These are phyloP conservation scores for Terfezia claveryi DNA, from an alignment of 495 filamentous ascomycete species.

Conservation along the genomic window DNA sequence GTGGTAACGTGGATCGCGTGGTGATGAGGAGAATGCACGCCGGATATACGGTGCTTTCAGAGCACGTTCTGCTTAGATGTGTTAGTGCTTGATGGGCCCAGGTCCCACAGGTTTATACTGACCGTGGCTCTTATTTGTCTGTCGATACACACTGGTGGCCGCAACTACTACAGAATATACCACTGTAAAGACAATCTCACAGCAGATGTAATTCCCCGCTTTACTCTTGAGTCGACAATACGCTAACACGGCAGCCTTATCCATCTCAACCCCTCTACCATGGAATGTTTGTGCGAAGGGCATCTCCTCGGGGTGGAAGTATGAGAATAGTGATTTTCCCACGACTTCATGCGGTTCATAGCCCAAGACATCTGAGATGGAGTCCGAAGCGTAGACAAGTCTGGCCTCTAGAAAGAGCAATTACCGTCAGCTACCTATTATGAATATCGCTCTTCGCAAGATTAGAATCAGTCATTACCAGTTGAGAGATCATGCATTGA, in stretches of 20 bases:
- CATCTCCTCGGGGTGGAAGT: constrained; percentile 65
- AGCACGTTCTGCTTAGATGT: constrained; percentile 37
- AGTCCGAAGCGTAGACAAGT: constrained; percentile 66
- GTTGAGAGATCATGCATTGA: constrained; percentile 52
- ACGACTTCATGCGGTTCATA: constrained; percentile 55
- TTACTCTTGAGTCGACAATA: constrained; percentile 52
- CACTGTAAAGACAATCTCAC: constrained; percentile 77
- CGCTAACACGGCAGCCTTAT: constrained; percentile 67
- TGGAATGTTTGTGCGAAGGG: constrained; percentile 54
- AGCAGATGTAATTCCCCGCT: constrained; percentile 52
- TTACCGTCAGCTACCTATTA: constrained; percentile 14
- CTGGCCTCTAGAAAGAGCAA: constrained; percentile 39
- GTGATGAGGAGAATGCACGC: constrained; percentile 57
- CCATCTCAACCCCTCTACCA: constrained; percentile 47
- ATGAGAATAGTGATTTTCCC: constrained; percentile 62
- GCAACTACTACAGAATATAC: constrained; percentile 74
- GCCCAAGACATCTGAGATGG: constrained; percentile 60
- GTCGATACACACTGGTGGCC: constrained; percentile 58
- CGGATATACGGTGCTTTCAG: constrained; percentile 61
- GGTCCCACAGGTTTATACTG: constrained; percentile 20
- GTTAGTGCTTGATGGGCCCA: constrained; percentile 2
- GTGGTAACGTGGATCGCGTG: constrained; percentile 68
- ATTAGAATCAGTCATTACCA: constrained; percentile 20
- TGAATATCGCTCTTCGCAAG: constrained; percentile 4
- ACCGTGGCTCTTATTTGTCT: constrained; percentile 53